Evolutionary conservation across 495 filamentous ascomycete species (phyloP).

Genomic region (Penicillium chermesinum): DNA sequence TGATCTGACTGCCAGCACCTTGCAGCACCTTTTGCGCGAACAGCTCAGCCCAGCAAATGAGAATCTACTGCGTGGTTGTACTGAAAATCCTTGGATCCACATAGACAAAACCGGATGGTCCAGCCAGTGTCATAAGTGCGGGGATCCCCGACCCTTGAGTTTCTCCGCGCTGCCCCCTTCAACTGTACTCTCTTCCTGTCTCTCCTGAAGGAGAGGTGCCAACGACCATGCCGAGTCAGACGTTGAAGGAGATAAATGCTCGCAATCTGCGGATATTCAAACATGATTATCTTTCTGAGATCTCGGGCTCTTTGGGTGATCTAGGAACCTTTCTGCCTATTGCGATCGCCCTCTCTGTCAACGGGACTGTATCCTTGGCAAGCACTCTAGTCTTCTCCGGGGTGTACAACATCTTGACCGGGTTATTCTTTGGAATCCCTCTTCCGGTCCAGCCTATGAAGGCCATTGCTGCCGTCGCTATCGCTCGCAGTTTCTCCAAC

Average conservation of each 20-base stretch:
- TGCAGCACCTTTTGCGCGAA: no score
- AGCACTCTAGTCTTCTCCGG: slow-evolving; percentile 85
- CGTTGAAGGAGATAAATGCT: slow-evolving; percentile 28
- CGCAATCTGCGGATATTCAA: slow-evolving; percentile 42
- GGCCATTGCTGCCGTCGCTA: slow-evolving; percentile 83
- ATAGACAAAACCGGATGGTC: neutral
- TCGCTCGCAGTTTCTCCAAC: slow-evolving; percentile 58
- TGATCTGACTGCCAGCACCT: no score
- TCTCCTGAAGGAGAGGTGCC: neutral
- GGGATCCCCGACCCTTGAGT: neutral
- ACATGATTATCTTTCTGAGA: slow-evolving; percentile 63
- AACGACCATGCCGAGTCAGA: slow-evolving; percentile 23
- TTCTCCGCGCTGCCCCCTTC: neutral
- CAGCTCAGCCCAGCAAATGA: neutral
- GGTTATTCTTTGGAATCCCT: slow-evolving; percentile 76
- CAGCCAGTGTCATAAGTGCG: neutral
- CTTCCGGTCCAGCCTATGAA: slow-evolving; percentile 88
- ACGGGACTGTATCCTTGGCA: slow-evolving; percentile 70
- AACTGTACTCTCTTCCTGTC: neutral
- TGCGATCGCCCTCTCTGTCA: slow-evolving; percentile 73
- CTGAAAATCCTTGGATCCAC: neutral
- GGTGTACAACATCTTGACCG: slow-evolving; percentile 77
- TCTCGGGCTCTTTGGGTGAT: slow-evolving; percentile 87
- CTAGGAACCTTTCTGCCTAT: slow-evolving; percentile 87
- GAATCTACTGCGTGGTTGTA: neutral